Conservation (phyloP, 2,329 filamentous ascomycete species). For the Botryotinia globosa region DNA sequence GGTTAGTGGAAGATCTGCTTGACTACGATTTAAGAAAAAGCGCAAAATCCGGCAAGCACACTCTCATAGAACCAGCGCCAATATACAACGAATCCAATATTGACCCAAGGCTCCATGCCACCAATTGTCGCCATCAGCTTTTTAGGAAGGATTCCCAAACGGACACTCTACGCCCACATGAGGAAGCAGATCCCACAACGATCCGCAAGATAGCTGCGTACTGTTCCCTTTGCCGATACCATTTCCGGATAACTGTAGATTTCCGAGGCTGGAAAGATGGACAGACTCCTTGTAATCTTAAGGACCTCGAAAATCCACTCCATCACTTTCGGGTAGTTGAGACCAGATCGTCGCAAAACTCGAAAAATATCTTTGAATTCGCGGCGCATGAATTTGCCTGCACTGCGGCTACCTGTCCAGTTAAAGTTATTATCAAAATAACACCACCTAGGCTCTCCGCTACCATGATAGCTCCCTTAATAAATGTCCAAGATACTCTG, state of each 20-base stretch:
- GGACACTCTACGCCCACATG: slow-evolving; percentile 42
- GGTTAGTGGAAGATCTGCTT: slow-evolving; percentile 46
- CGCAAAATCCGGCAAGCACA: slow-evolving; percentile 40
- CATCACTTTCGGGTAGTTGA: slow-evolving; percentile 55
- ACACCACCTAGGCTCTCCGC: slow-evolving; percentile 51
- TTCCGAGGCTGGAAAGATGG: slow-evolving; percentile 44
- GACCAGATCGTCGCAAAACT: slow-evolving; percentile 41
- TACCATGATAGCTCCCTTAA: slow-evolving; percentile 50
- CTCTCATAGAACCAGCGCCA: slow-evolving; percentile 57
- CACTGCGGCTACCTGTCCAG: slow-evolving; percentile 55
- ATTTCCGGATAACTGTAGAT: slow-evolving; percentile 57
- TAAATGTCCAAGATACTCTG: slow-evolving; percentile 50
- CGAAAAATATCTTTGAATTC: slow-evolving; percentile 34
- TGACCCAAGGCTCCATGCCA: slow-evolving; percentile 36
- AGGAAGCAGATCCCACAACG: slow-evolving; percentile 40
- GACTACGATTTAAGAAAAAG: slow-evolving; percentile 43
- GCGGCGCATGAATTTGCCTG: slow-evolving; percentile 56
- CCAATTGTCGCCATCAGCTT: slow-evolving; percentile 59
- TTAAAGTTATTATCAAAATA: slow-evolving; percentile 51
- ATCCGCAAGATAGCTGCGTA: slow-evolving; percentile 57
- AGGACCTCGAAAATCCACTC: slow-evolving; percentile 49
- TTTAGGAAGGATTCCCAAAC: slow-evolving; percentile 56
- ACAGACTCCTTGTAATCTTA: slow-evolving; percentile 34
- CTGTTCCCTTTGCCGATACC: slow-evolving; percentile 60
- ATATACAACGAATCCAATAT: slow-evolving; percentile 42